A percentile compares a stretch with the other conserved stretches of the same genome.
Evolutionary conservation across 805 yeast genomes (phyloP).

Genomic region (Candida koratica): DNA sequence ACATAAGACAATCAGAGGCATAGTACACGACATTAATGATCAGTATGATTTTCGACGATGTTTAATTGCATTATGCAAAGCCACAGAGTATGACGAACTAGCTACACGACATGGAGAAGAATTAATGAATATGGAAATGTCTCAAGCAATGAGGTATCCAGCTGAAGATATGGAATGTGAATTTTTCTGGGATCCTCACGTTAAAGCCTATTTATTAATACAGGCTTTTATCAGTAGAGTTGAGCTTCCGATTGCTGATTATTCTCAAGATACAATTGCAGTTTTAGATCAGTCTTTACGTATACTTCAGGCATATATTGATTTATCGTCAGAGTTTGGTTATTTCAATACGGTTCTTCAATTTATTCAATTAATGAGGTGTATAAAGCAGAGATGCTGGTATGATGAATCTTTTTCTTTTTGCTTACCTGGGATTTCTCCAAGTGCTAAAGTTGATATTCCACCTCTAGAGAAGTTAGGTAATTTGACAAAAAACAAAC

Average conservation of each 20-base stretch:
- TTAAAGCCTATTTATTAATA: constrained; percentile 65
- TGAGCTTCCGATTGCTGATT: constrained; percentile 91
- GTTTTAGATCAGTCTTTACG: constrained; percentile 93
- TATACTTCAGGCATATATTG: constrained; percentile 88
- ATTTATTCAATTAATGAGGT: constrained; percentile 70
- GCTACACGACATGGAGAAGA: constrained; percentile 94
- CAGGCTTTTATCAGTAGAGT: constrained; percentile 70
- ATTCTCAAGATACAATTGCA: constrained; percentile 87
- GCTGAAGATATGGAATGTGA: constrained; percentile 56
- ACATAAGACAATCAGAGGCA: constrained; percentile 76
- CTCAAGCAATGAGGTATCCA: constrained; percentile 63
- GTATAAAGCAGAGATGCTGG: constrained; percentile 88
- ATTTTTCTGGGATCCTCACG: constrained; percentile 83
- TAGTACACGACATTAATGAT: constrained; percentile 50
- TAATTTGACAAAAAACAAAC: constrained; percentile 29
- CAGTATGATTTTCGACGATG: constrained; percentile 56
- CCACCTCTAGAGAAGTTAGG: constrained; percentile 32
- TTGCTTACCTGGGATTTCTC: constrained; percentile 46
- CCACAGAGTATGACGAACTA: constrained; percentile 79
- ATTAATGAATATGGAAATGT: constrained; percentile 77
- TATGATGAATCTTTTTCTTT: constrained; percentile 69
- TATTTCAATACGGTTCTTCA: constrained; percentile 57
- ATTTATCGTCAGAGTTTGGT: constrained; percentile 83
- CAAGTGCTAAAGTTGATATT: neutral
- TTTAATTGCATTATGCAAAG: constrained; percentile 55